Evolutionary conservation across 2,329 filamentous ascomycete species (phyloP), one percentile per base, ranked within the genome.

Genomic region (Aspergillus niger): DNA sequence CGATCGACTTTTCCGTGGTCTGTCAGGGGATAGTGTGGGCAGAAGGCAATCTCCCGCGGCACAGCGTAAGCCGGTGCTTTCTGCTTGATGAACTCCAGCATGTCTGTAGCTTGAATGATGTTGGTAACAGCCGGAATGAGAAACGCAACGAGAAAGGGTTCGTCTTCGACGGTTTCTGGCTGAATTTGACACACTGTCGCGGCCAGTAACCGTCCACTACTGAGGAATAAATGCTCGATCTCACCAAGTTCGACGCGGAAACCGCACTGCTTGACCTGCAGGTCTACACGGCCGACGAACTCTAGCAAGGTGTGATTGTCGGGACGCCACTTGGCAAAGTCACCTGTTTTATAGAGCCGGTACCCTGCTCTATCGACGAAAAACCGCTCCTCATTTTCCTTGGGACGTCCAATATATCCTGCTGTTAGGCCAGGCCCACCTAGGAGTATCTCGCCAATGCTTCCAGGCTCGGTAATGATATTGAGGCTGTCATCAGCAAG

Each of bases 201-300:
- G 1, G 43, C 44, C 5, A 47, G n/a, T 15, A 61, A 22, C 24
- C 13, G 26, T 11, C 24, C 38, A 17, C 44, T 61, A 7, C 43
- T 22, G 1, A 61, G 44, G 38, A 96, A 78, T 72, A 92, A 87
- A 47, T 81, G 88, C 74, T 96, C 91, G 67, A 96, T 95, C 64
- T 96, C 92, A 60, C 87, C 88, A 53, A 96, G 86, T 78, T 97
- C 92, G 65, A 97, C 93, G 56, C 92, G 85, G 81, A 96, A 96
- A 1, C 92, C 92, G 54, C 91, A 87, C 65, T 96, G 91, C 80
- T 96, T 97, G 80, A 96, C 89, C 74, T 96, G 92, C 63, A 87
- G 83, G 69, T 96, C 92, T 20, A 85, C 85, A 53, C 92, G 83
- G 11, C 92, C 92, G 7, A 88, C 86, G 69, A 85, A 88, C 66